Base-by-base conservation (phyloP, 495 filamentous ascomycete species). In the Aspergillus kassunensis region DNA sequence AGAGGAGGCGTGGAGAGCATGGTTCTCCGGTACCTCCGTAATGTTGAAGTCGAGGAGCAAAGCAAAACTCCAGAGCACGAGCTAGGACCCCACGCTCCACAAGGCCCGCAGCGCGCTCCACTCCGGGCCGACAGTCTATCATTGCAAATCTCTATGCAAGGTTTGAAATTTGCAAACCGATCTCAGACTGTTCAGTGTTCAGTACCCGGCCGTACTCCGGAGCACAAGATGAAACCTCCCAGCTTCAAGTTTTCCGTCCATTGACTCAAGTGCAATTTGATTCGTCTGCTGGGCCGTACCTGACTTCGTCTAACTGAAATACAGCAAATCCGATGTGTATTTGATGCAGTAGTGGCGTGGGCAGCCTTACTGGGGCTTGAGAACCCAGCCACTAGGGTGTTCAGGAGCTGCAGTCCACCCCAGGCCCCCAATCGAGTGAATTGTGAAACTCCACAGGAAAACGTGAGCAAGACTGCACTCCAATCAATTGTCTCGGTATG, bases 121-220 rank as follows among this genome's bases (percentile, higher is more conserved):
- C 55, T 57, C 56, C 61, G 62, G 62, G 20, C 62, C 62, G 62
- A 53, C 56, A 61, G 43, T 47, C 61, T 61, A 61, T 59, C 56
- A 56, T 55, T 55, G 57, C 52, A 55, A 59, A 61, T 56, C 58
- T 45, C 34, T 13, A 45, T 13, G n/a, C n/a, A n/a, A n/a, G n/a
- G n/a, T n/a, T 11, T 33, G 30, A 33, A 33, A 33, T n/a, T 11
- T 3, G 30, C 30, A 27, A 27, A 4, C 9, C 24, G 37, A 6
- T 21, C 23, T 40, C 37, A 9, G 2, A 19, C 5, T n/a, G n/a
- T n/a, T n/a, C n/a, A n/a, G n/a, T n/a, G n/a, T n/a, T n/a, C n/a
- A n/a, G n/a, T n/a, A n/a, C n/a, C n/a, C n/a, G n/a, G n/a, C n/a
- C n/a, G n/a, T n/a, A n/a, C n/a, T n/a, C n/a, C n/a, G n/a, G n/a